phyloP scores from a whole-genome alignment of 495 filamentous ascomycete genomes.

The Elasticomyces elasticus region DNA sequence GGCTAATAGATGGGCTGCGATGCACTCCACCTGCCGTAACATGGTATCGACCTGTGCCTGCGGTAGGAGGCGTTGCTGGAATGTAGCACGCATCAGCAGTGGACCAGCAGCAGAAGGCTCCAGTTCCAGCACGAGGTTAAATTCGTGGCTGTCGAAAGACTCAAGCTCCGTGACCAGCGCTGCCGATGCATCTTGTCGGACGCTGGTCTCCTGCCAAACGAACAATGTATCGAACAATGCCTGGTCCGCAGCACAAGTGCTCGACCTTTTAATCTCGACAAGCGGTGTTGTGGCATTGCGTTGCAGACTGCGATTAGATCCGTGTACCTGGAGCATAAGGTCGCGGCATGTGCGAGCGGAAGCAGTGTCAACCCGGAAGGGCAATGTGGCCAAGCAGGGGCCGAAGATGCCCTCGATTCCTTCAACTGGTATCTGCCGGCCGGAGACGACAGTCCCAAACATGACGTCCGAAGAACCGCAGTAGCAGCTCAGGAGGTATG shows the following conservation, averaged over 20 bases:
- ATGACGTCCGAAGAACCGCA: constrained; percentile 56
- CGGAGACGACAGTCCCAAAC: constrained; percentile 68
- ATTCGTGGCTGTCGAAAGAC: constrained; percentile 59
- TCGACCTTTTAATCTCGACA: constrained; percentile 52
- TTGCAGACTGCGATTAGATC: constrained; percentile 49
- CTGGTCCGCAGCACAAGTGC: constrained; percentile 38
- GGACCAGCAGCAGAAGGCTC: constrained; percentile 42
- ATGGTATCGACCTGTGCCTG: constrained; percentile 43
- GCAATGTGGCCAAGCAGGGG: constrained; percentile 60
- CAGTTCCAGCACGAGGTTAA: constrained; percentile 60
- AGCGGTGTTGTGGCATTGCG: constrained; percentile 50
- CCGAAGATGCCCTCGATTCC: constrained; percentile 62
- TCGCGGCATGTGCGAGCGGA: constrained; percentile 42
- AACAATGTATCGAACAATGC: constrained; percentile 60
- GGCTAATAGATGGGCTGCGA: no score
- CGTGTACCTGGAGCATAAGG: constrained; percentile 50
- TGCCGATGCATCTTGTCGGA: constrained; percentile 27
- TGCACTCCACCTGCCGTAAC: constrained; percentile 45
- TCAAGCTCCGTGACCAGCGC: constrained; percentile 39
- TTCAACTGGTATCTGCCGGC: constrained; percentile 54
- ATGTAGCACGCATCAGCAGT: constrained; percentile 34
- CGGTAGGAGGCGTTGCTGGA: constrained; percentile 41
- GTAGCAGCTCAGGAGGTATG: constrained; percentile 53
- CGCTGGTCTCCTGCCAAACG: constrained; percentile 65
- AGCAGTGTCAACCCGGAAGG: constrained; percentile 47